phyloP scores from a whole-genome alignment of 805 yeast species.

The Yarrowia sp. region DNA sequence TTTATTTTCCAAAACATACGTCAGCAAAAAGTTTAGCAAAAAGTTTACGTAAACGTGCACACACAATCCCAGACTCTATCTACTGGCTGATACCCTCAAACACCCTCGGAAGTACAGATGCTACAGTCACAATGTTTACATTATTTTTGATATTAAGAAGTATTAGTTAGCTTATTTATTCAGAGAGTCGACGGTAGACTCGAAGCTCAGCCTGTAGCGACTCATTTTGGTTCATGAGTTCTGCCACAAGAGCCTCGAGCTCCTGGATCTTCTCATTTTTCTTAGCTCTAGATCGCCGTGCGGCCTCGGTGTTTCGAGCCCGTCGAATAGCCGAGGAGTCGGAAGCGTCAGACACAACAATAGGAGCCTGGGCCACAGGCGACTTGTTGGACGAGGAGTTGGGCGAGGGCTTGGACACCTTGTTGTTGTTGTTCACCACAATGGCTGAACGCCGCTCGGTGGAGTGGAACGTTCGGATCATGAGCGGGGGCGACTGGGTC shows the following conservation, averaged over 20 bases:
- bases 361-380: slow-evolving; percentile 49
- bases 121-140: not conserved
- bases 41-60: too few species aligned
- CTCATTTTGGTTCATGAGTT: slow-evolving; percentile 53
- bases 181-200: slow-evolving; percentile 21
- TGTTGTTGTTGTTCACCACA: slow-evolving; percentile 25
- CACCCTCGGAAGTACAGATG: too few species aligned
- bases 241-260: slow-evolving; percentile 73
- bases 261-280: slow-evolving; percentile 84
- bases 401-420: slow-evolving; percentile 17
- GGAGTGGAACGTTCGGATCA: slow-evolving; percentile 23
- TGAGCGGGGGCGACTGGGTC: slow-evolving; percentile 10
- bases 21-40: too few species aligned
- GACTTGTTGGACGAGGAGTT: slow-evolving; percentile 37
- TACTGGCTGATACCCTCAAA: too few species aligned
- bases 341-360: slow-evolving; percentile 48
- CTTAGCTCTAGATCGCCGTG: slow-evolving; percentile 90
- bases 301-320: slow-evolving; percentile 90
- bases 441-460: slow-evolving; percentile 28
- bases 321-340: slow-evolving; percentile 74
- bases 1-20: too few species aligned
- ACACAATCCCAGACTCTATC: too few species aligned
- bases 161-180: not conserved
- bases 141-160: not conserved
- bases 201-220: slow-evolving; percentile 51